Base-by-base conservation (phyloP, 2,329 filamentous ascomycete genomes). In the Leptographium flavum region DNA sequence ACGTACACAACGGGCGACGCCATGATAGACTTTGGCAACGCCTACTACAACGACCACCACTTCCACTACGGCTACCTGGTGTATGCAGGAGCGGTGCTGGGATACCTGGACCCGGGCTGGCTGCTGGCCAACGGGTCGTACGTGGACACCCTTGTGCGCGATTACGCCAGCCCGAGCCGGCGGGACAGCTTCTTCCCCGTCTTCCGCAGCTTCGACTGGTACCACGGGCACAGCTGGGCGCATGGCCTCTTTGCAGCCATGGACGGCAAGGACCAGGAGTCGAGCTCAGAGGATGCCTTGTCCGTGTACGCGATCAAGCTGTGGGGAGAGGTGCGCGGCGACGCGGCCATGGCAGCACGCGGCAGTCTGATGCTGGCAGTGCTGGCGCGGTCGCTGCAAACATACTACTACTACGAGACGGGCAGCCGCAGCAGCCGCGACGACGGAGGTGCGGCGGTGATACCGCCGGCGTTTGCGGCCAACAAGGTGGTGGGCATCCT, bases 171-270 rank as follows among this genome's bases (percentile, higher is more conserved):
- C 61, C 80, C 87, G 0, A 80, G 75, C 53, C 57, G 69, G 3
- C 59, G 71, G 17, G 88, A 94, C 58, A 68, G 71, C 25, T 77
- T 77, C 54, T 96, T 93, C 61, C 88, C 90, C 0, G 80, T 86
- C 53, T 88, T 74, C 49, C 76, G 92, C 41, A 76, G 70, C 46
- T 96, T 95, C 57, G 92, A 96, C 63, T 95, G 87, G 86, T 96
- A 81, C 60, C 79, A 93, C 56, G 92, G 90, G 2, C 92, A 96
- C 68, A 87, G 82, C 47, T 95, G 90, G 87, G 90, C 90, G 3
- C 87, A 86, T 45, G 84, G 84, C 1, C 63, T 90, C 5, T 84
- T 77, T 55, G 74, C 83, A 50, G 70, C 74, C 32, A 67, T 66
- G 45, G 83, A 90, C 58, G 84, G 85, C 49, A 88, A 88, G 64